Conservation (phyloP, 1,139 yeast species). For the Pichia sp. region DNA sequence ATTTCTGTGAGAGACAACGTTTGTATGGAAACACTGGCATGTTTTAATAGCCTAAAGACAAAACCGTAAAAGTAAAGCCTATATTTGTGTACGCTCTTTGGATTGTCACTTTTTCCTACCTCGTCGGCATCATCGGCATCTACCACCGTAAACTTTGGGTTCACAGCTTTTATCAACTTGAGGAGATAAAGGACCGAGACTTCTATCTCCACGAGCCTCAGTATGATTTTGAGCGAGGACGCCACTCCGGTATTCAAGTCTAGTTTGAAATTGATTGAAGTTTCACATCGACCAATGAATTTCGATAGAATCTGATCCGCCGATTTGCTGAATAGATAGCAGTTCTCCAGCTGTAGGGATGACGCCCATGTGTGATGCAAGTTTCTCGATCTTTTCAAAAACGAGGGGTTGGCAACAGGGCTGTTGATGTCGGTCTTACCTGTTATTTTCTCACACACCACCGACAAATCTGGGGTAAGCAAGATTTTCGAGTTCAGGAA, state of each 20-base stretch:
- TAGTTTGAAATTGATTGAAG: slow-evolving; percentile 17
- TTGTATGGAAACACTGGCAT: slow-evolving; percentile 18
- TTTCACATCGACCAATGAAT: slow-evolving; percentile 13
- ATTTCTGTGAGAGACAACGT: slow-evolving; percentile 21
- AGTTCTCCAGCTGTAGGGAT: slow-evolving; percentile 14
- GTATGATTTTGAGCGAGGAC: slow-evolving; percentile 6
- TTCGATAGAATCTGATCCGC: slow-evolving; percentile 12
- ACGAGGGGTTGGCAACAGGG: slow-evolving; percentile 2
- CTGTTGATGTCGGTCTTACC: slow-evolving; percentile 14
- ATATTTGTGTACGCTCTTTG: slow-evolving; percentile 1
- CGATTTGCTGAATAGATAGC: slow-evolving; percentile 5
- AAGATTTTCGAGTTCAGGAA: slow-evolving; percentile 9
- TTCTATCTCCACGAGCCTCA: slow-evolving; percentile 16
- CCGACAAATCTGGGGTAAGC: slow-evolving; percentile 2
- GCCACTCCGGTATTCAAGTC: slow-evolving; percentile 25
- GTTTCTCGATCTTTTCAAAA: slow-evolving; percentile 2
- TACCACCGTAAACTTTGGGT: slow-evolving; percentile 3
- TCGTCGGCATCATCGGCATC: neutral
- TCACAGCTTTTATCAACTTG: slow-evolving; percentile 9
- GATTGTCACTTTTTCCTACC: neutral
- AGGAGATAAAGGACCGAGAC: slow-evolving; percentile 26
- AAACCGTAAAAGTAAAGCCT: slow-evolving; percentile 15
- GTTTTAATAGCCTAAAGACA: slow-evolving; percentile 18
- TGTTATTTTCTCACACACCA: slow-evolving; percentile 6
- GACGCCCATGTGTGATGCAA: slow-evolving; percentile 9